Evolutionary conservation across 306 rosid genomes (phyloP).

Genomic region (Alnus glutinosa): DNA sequence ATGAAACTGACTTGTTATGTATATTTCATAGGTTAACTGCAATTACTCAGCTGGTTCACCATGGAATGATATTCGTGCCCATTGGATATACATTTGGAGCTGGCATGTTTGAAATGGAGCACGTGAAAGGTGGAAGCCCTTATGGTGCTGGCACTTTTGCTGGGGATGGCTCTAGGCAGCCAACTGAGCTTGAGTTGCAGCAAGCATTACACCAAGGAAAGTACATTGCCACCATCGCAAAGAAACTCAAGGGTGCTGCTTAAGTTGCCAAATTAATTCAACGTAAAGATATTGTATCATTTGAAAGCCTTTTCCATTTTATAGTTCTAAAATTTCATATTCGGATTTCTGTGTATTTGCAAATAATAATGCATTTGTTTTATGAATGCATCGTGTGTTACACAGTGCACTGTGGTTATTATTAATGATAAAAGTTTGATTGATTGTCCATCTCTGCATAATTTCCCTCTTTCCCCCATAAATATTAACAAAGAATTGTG

Average conservation of each 20-base stretch:
- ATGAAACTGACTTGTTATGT: neutral
- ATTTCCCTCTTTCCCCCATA: neutral
- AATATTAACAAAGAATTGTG: neutral
- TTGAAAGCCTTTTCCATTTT: conserved; percentile 48
- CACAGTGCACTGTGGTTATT: conserved; percentile 34
- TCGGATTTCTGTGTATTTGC: conserved; percentile 44
- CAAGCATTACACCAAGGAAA: conserved; percentile 97
- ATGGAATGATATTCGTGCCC: conserved; percentile 89
- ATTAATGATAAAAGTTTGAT: conserved; percentile 35
- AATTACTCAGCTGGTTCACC: conserved; percentile 92
- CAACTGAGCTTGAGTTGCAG: conserved; percentile 72
- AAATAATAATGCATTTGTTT: conserved; percentile 38
- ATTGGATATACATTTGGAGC: conserved; percentile 90
- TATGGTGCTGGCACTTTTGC: conserved; percentile 94
- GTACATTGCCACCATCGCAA: conserved; percentile 78
- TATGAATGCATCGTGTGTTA: conserved; percentile 48
- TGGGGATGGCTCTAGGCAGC: conserved; percentile 92
- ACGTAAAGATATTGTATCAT: conserved; percentile 22
- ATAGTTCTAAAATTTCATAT: conserved; percentile 37
- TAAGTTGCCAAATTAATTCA: conserved; percentile 23
- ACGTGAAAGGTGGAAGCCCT: conserved; percentile 96
- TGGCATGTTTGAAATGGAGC: conserved; percentile 95
- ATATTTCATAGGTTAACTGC: conserved; percentile 71
- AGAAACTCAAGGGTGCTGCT: conserved; percentile 87
- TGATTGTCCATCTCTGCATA: conserved; percentile 24